Evolutionary conservation across 2,329 filamentous ascomycete species (phyloP), one percentile per base, ranked within the genome.

Genomic region (Pezicula neosporulosa): DNA sequence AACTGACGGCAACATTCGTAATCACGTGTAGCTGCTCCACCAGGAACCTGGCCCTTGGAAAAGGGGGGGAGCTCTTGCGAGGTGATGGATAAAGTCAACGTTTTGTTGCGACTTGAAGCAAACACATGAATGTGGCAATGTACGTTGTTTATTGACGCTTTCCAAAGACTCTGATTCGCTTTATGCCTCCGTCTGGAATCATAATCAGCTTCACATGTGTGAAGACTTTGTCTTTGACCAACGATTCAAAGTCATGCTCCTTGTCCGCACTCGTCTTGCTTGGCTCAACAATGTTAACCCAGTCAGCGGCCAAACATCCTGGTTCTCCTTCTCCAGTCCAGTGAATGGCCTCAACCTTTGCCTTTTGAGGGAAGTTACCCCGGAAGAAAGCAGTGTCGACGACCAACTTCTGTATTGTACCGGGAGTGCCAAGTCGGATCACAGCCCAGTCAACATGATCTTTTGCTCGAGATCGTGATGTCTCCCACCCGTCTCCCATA

Each of bases 401-500:
- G 15, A 92, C 71, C 50, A 92, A 73, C 59, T 77, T 83, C 62
- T 85, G 80, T 55, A 89, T 78, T 53, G 76, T 75, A 7, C 82
- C 86, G 4, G 81, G 76, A 0, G 82, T 80, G 21, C 88, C 89
- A 18, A 94, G 79, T 44, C 82, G 80, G 57, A 94, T 81, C 59
- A 93, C 83, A n/a, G 84, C 77, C 89, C 90, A 94, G 69, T 94
- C 89, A 18, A 88, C 72, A 68, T 94, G 89, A 42, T 76, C 82
- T 67, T 82, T 83, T 47, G 77, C 83, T 46, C 90, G 75, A 35
- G 87, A 90, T 49, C 89, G 79, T 58, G 86, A 83, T 50, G 89
- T 94, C 72, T 94, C 89, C 89, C 90, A 94, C 7, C 89, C 90
- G 66, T 93, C 89, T 47, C 89, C 87, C 89, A 94, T 94, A 70